These are phyloP conservation scores for Anthostomella pinea DNA, from an alignment of 2,329 filamentous ascomycete genomes.

Conservation along the genomic window DNA sequence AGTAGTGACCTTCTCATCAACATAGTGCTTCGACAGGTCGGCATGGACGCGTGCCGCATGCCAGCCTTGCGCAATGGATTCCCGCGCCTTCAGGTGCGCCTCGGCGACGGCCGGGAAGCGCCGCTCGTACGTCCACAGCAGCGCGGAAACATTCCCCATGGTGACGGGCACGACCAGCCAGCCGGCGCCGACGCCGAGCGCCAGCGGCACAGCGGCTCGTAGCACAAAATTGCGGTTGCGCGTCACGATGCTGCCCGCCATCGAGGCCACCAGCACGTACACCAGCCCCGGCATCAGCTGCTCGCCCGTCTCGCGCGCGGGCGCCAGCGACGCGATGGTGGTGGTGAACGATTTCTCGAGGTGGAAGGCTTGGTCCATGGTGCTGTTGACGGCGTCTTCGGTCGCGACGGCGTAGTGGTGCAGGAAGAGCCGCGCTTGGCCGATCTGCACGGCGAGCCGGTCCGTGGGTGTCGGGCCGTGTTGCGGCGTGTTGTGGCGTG, in stretches of 20 bases:
- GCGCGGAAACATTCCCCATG: constrained; percentile 80
- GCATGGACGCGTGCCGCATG: constrained; percentile 73
- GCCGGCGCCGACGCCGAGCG: constrained; percentile 77
- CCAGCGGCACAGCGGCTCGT: constrained; percentile 71
- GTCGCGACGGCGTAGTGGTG: constrained; percentile 70
- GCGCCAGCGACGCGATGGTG: constrained; percentile 85
- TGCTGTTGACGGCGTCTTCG: constrained; percentile 79
- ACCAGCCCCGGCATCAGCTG: constrained; percentile 83
- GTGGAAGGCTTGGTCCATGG: constrained; percentile 76
- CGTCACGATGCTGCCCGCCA: constrained; percentile 90
- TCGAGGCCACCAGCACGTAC: constrained; percentile 89
- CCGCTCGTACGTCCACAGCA: constrained; percentile 93
- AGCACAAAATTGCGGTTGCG: constrained; percentile 85
- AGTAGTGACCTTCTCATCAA: constrained; percentile 77
- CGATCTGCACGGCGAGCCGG: constrained; percentile 79
- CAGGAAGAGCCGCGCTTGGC: constrained; percentile 74
- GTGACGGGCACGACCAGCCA: constrained; percentile 86
- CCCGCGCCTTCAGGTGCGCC: constrained; percentile 70
- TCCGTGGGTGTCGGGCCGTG: constrained; percentile 77
- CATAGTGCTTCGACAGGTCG: constrained; percentile 65
- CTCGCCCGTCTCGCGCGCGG: constrained; percentile 81
- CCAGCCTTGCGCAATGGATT: constrained; percentile 66
- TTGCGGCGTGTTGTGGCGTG: constrained; percentile 24
- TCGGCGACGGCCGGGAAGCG: constrained; percentile 79
- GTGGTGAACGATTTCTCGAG: constrained; percentile 87